Evolutionary conservation across 2,329 filamentous ascomycete genomes (phyloP), one percentile per base, ranked within the genome.

Genomic region (Stemphylium lycopersici): DNA sequence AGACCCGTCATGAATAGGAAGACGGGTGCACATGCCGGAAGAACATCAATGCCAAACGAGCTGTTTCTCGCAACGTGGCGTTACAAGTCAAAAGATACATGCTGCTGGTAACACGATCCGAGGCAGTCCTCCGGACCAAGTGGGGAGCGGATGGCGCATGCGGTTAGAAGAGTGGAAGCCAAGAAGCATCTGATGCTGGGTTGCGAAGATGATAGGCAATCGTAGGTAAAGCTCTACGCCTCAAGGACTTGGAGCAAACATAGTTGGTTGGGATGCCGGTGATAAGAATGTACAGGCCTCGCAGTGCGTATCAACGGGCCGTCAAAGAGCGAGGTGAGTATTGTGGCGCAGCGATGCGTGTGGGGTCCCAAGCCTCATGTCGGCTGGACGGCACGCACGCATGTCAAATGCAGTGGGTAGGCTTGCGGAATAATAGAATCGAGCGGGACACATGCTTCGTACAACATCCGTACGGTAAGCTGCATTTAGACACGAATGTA

Each of bases 311-410:
- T 41, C 31, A 29, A 37, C 46, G 33, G 38, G 34, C 44, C 38
- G 38, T 31, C 32, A 13, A 46, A 16, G 31, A 45, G 34, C 42
- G 42, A 42, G 31, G 48, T 40, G 22, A 53, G 40, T 32, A 36
- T 40, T 44, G 45, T 57, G 22, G 40, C 31, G 41, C 39, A 42
- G 36, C 31, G 26, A 20, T 13, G 40, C 15, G 36, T 46, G 49
- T 48, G 43, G 37, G 49, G 37, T 52, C 12, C 31, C 49, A 42
- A 41, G 48, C 43, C 24, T 26, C 24, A 51, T 22, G 29, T 37
- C 61, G 56, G 56, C 31, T 56, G 29, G 29, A 52, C 61, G 56
- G 61, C 58, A 56, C 56, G 42, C 18, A 48, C 4, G 33, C 48
- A 56, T 44, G 18, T 43, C 32, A 48, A 32, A 56, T 29, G 49